Evolutionary conservation across 371 early-diverging fungal genomes (phyloP), one percentile per base, ranked within the genome.

Genomic region (Zychaea mexicana): DNA sequence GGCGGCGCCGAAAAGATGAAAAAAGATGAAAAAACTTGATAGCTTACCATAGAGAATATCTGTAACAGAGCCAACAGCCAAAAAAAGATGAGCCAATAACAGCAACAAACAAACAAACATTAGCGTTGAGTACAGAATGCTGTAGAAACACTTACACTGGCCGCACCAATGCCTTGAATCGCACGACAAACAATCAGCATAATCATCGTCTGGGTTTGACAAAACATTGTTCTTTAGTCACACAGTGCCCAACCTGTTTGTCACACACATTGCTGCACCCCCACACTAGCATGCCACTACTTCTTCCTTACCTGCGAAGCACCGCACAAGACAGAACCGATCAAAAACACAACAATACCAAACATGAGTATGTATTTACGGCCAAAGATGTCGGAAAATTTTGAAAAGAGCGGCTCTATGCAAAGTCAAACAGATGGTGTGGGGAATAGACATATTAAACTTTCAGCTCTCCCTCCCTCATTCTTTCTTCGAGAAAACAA

Each of bases 381-480:
- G 17, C 91, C 93, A 71, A 91, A 91, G 67, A 91, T 89, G 62
- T 90, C 90, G 9, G 89, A 81, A 57, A 89, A 74, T 65, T 88
- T 84, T 5, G 89, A 81, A 62, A 86, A 89, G 10, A 81, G 52
- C 19, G 83, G 83, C 55, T 83, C 76, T 73, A 65, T n/a, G 15
- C 15, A 22, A 49, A 49, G 4, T 22, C 22, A 22, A 22, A 49
- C 22, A 42, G 13, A 42, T n/a, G n/a, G n/a, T n/a, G n/a, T n/a
- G n/a, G n/a, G n/a, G n/a, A 12, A 42, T 42, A 42, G 4, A n/a
- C 42, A 12, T 42, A 17, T 7, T 12, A 39, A 15, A 39, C 10
- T 42, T 42, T 42, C n/a, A 4, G 17, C 2, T 12, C 15, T 42
- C n/a, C 2, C n/a, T 42, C 3, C 3, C 32, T 54, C 17, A 56